Evolutionary conservation across 1,284 basidiomycete species (phyloP), one percentile per base, ranked within the genome.

Genomic region (Boletus sp.): DNA sequence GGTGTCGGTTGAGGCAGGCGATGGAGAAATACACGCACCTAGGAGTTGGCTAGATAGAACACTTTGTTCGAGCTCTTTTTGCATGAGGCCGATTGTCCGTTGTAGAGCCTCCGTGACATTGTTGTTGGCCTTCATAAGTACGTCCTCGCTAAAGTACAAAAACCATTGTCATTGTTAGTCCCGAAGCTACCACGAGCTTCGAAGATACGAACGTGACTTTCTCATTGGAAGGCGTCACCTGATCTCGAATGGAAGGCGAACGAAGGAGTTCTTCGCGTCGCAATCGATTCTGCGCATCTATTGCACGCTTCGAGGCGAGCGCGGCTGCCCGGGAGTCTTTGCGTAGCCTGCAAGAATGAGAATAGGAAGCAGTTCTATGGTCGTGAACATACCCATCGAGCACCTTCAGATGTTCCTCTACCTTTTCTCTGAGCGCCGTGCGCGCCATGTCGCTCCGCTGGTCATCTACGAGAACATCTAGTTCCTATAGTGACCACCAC

Each of bases 41-140:
- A 96, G 79, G 65, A 94, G 82, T 63, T 97, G 94, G 4, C 76
- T 77, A 2, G 88, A 83, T 37, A 95, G 72, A 10, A 94, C 89
- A 1, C 91, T 94, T 27, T 84, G 81, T 61, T 96, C 89, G 3
- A 97, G 80, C 61, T 97, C 94, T 39, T 80, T 81, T 68, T 94
- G 91, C 87, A 97, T 91, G 8, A 91, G 71, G 16, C 75, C 77
- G 23, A 93, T 79, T 6, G 93, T 96, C 27, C 92, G 79, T 42
- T 88, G 82, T 5, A 97, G 71, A 2, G 91, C 82, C 40, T 88
- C 84, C 1, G 93, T 95, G 12, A 97, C 90, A 56, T 94, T 82
- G 56, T 88, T 81, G 50, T 85, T 91, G 20, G 91, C 84, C 56
- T 84, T 84, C 84, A 94, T 93, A 8, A 97, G 74, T 0, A 78